Base-by-base conservation (phyloP, 176 grass and related monocot genomes). In the Miscanthus lutarioriparius region DNA sequence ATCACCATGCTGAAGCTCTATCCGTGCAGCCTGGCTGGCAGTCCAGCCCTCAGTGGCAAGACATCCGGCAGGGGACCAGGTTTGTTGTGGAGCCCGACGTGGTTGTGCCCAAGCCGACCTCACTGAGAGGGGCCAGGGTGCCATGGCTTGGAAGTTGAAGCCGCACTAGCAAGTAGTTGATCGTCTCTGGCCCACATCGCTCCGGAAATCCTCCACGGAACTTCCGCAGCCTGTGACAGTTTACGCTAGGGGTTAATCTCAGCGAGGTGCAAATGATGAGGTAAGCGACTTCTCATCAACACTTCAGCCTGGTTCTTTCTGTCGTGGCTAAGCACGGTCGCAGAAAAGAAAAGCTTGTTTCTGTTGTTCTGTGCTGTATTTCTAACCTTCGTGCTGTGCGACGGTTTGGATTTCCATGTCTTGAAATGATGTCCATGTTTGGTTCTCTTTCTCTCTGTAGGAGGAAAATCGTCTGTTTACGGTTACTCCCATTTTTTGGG, bases 1-100 rank as follows among this genome's bases (percentile, higher is more conserved):
- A 45, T 83, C 38, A 65, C 19, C 72, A 22, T 77, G 38, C 64
- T 78, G 47, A 78, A 11, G 64, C 64, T 59, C 70, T 43, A 23
- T 3, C 73, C 30, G 27, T 74, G 26, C 72, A 71, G 35, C 71
- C 68, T 53, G 56, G 47, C 16, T 87, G 86, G 88, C 44, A 83
- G 33, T 54, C 66, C 44, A 77, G 35, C 14, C 26, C 37, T 5
- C 32, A 69, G 67, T 80, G 67, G 75, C 64, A 53, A 36, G 44
- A 43, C 7, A 8, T 76, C 12, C 17, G 43, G 67, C 83, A 67
- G 61, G 66, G 33, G 15, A 2, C 64, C 66, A 37, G 66, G 67
- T 41, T 35, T 5, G 28, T 0, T 20, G 4, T 17, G 15, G 56
- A 59, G 11, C 13, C 35, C 23, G 49, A 83, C 32, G 2, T 30